Conservation (phyloP, 2,329 filamentous ascomycete genomes). For the Colletotrichum zoysiae region DNA sequence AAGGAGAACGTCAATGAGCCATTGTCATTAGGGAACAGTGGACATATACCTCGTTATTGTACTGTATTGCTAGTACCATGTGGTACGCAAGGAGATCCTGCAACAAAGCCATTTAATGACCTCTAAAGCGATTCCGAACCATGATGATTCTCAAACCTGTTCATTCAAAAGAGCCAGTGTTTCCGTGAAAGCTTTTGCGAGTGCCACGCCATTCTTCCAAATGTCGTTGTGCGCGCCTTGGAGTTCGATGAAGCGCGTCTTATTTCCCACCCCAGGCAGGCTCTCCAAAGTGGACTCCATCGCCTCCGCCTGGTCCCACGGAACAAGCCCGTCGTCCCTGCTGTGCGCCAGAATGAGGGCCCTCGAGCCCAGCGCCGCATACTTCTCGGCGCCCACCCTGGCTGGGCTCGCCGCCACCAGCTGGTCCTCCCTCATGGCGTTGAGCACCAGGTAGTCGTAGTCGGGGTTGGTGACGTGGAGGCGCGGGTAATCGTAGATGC, state of each 20-base stretch:
- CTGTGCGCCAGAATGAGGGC: constrained; percentile 33
- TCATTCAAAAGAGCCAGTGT: background rate
- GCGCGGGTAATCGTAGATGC: constrained; percentile 74
- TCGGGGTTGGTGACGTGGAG: constrained; percentile 60
- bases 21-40: too few relatives aligned
- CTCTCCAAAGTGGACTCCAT: constrained; percentile 6
- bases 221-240: constrained; percentile 32
- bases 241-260: constrained; percentile 18
- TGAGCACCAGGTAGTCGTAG: constrained; percentile 71
- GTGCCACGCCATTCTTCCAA: constrained; percentile 14
- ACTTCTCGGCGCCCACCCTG: constrained; percentile 48
- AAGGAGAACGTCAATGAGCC: too few relatives aligned
- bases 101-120: too few relatives aligned
- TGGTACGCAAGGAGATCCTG: too few relatives aligned
- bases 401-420: constrained; percentile 64
- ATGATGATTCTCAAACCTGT: background rate
- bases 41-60: too few relatives aligned
- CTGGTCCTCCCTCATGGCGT: constrained; percentile 69
- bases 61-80: too few relatives aligned
- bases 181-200: constrained; percentile 24
- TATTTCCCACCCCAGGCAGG: constrained; percentile 1
- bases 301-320: constrained; percentile 23
- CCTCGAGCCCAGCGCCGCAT: background rate
- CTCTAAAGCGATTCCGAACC: too few relatives aligned
- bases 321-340: constrained; percentile 27